phyloP scores from a whole-genome alignment of 331 rosid species.

The Spiraea crenata region DNA sequence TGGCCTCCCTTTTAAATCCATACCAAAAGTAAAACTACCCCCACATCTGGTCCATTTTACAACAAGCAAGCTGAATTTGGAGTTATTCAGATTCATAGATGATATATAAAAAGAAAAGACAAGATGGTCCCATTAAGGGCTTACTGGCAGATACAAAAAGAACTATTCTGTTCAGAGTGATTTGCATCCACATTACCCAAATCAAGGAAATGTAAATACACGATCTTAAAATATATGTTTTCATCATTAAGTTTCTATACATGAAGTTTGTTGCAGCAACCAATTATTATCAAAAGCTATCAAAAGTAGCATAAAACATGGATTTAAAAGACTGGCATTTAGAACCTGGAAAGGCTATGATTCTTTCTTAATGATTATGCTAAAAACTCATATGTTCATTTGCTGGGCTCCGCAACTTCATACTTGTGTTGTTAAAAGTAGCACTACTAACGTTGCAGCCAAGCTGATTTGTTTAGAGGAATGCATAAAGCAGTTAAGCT shows the following conservation, averaged over 20 bases:
- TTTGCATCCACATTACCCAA: not conserved
- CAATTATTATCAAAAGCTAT: conserved; percentile 11
- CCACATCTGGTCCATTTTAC: too few species aligned
- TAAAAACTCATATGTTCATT: conserved; percentile 22
- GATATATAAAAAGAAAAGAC: not conserved
- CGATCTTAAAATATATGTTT: not conserved
- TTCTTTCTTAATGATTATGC: conserved; percentile 20
- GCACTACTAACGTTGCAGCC: conserved; percentile 22
- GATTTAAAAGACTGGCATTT: not conserved
- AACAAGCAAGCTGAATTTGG: conserved; percentile 4
- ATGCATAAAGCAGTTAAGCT: conserved; percentile 3
- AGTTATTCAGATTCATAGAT: conserved; percentile 2
- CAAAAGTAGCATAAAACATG: not conserved
- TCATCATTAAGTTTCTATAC: not conserved
- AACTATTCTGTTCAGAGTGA: not conserved
- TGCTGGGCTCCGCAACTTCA: conserved; percentile 41
- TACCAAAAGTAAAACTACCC: too few species aligned
- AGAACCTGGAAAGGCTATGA: conserved; percentile 13
- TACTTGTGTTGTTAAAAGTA: conserved; percentile 20
- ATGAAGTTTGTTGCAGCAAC: not conserved
- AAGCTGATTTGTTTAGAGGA: conserved; percentile 31
- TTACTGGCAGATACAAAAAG: not conserved
- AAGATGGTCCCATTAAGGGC: not conserved
- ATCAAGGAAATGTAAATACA: not conserved
- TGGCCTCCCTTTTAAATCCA: too few species aligned